Evolutionary conservation across 345 rosid genomes (phyloP), one percentile per base, ranked within the genome.

Genomic region (Bretschneidera sinensis): DNA sequence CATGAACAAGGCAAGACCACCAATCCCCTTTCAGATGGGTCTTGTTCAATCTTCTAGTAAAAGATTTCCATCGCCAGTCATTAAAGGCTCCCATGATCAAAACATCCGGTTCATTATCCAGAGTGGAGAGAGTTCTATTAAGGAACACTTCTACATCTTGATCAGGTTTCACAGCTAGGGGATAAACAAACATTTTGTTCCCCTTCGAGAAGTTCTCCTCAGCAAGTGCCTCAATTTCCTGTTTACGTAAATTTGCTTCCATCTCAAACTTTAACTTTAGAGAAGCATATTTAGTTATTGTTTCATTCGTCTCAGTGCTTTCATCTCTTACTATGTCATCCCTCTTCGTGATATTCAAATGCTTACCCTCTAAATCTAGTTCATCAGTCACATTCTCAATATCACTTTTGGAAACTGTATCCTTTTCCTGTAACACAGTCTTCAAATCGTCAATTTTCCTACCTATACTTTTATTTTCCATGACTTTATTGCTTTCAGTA

Each of bases 51-150:
- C 88, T 85, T 43, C 64, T 52, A 0, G 90, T 82, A 64, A 92
- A 92, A 49, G 89, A 84, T 60, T 82, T 83, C 91, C 89, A 92
- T 71, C 86, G 84, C 98, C 98, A 89, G 19, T 85, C 88, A 68
- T 92, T 92, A 58, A 92, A 92, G 23, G 94, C 91, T 23, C 97
- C 97, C 98, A 85, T 85, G 56, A 89, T 74, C 48, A 89, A 70
- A 73, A 87, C 54, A 67, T 89, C 94, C 0, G 83, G 74, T 53
- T 87, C 96, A 24, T 73, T 61, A 6, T 59, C 67, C 61, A 92
- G 78, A 59, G 78, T 63, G 5, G 97, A 92, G 5, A 84, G 63
- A 64, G 72, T 75, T 79, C 71, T 79, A 70, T 87, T 79, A 52
- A 89, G 78, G 70, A 87, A 92, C 70, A 89, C 81, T 73, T 89